phyloP scores from a whole-genome alignment of 2,329 filamentous ascomycete species.

The Exophiala calicioides region DNA sequence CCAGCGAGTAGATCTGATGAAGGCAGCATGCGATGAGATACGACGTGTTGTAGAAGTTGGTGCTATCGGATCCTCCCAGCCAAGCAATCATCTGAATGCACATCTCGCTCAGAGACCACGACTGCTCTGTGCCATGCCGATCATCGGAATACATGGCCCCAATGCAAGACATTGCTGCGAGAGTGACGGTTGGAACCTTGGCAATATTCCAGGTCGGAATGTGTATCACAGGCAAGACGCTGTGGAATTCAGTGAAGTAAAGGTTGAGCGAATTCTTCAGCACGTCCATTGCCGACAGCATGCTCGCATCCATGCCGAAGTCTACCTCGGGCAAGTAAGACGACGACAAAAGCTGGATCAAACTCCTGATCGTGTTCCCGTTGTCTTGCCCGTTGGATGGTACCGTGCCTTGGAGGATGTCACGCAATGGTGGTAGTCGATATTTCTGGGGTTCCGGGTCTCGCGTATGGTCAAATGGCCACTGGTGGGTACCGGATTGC shows the following conservation, averaged over 20 bases:
- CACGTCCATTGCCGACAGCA: constrained; percentile 20
- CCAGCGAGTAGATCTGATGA: constrained; percentile 15
- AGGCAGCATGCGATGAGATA: constrained; percentile 19
- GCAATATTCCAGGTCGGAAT: constrained; percentile 22
- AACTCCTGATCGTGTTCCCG: constrained; percentile 13
- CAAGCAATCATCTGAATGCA: constrained; percentile 25
- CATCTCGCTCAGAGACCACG: constrained; percentile 22
- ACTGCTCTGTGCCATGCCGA: constrained; percentile 22
- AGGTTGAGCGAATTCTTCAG: constrained; percentile 24
- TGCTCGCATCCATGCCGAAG: constrained; percentile 15
- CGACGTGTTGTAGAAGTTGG: constrained; percentile 20
- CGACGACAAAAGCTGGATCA: constrained; percentile 21
- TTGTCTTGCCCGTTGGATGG: constrained; percentile 12
- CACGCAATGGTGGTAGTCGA: constrained; percentile 21
- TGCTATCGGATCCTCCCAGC: constrained; percentile 22
- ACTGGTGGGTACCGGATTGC: constrained; percentile 16
- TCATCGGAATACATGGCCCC: constrained; percentile 26
- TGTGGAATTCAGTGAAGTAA: constrained; percentile 23
- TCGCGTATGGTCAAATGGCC: constrained; percentile 26
- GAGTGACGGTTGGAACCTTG: constrained; percentile 20
- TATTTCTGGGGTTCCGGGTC: constrained; percentile 18
- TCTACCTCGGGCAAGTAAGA: constrained; percentile 19
- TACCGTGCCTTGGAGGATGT: constrained; percentile 25
- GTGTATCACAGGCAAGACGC: constrained; percentile 23
- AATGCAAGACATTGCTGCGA: constrained; percentile 26